Percentiles rank a stretch among this genome's conserved stretches.
These are phyloP conservation scores for Phialophora macrospora DNA, from an alignment of 2,329 filamentous ascomycete genomes.

Conservation along the genomic window DNA sequence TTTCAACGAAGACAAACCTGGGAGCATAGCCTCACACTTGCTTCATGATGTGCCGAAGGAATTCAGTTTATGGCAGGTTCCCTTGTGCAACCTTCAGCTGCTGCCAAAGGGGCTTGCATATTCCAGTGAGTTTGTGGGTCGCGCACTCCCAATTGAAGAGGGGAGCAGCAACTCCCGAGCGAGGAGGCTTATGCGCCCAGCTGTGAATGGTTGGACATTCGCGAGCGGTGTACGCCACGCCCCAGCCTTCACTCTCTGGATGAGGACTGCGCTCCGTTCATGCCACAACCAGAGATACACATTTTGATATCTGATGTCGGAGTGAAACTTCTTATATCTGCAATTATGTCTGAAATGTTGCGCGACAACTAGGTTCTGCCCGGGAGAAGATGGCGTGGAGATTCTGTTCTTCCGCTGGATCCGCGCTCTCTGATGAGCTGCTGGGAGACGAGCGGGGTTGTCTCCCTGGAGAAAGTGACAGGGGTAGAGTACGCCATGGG, in stretches of 20 bases:
- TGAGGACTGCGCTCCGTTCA: too few species aligned
- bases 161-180: background rate
- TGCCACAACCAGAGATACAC: too few species aligned
- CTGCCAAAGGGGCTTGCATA: conserved; percentile 3
- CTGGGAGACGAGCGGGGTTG: background rate
- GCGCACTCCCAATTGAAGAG: background rate
- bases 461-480: background rate
- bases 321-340: too few species aligned
- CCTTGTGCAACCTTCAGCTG: background rate
- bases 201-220: background rate
- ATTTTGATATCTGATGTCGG: too few species aligned
- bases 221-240: background rate
- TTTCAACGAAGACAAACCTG: too few species aligned
- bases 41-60: background rate
- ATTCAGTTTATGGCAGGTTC: background rate
- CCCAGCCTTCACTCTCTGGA: too few species aligned
- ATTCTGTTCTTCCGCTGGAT: too few species aligned
- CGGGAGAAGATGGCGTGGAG: too few species aligned
- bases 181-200: background rate
- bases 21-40: background rate
- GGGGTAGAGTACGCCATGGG: background rate
- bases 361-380: too few species aligned
- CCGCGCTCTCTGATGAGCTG: background rate
- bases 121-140: background rate
- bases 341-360: too few species aligned